Conservation (phyloP, 306 rosid genomes). For the Glycine latifolia region DNA sequence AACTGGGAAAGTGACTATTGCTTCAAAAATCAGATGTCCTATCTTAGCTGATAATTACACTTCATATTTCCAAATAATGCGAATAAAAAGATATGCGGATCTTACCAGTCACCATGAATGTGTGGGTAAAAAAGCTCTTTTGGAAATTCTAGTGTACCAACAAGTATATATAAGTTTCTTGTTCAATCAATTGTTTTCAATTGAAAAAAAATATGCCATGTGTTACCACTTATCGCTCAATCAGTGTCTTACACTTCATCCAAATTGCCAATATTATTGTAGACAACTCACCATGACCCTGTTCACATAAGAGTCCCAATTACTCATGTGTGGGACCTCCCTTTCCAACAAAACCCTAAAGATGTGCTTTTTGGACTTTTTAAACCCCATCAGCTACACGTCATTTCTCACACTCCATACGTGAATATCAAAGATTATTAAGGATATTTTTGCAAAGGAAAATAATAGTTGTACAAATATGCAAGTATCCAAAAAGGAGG, state of each 20-base stretch:
- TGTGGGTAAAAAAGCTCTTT: slow-evolving; percentile 33
- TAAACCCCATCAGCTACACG: slow-evolving; percentile 8
- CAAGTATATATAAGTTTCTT: neutral
- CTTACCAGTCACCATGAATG: slow-evolving; percentile 18
- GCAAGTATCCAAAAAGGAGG: neutral
- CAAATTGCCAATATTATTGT: slow-evolving; percentile 37
- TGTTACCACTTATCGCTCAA: neutral
- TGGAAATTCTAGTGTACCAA: too few relatives aligned
- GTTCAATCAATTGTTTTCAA: slow-evolving; percentile 19
- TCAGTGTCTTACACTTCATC: slow-evolving; percentile 13
- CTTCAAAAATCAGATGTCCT: slow-evolving; percentile 30
- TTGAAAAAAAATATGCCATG: neutral
- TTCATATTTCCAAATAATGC: slow-evolving; percentile 38
- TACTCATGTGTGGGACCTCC: neutral
- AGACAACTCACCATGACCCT: slow-evolving; percentile 39
- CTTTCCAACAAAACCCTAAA: slow-evolving; percentile 41
- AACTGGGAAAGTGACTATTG: slow-evolving; percentile 42
- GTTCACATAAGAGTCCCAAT: neutral
- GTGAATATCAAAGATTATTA: neutral
- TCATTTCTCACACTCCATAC: neutral
- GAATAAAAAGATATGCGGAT: slow-evolving; percentile 21
- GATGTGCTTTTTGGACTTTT: slow-evolving; percentile 43
- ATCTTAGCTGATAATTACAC: slow-evolving; percentile 32
- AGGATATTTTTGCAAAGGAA: neutral
- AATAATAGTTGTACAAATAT: neutral